A percentile compares a stretch with the other conserved stretches of the same genome.
Conservation (phyloP, 2,329 filamentous ascomycete species). For the Thielaviopsis ethacetica region DNA sequence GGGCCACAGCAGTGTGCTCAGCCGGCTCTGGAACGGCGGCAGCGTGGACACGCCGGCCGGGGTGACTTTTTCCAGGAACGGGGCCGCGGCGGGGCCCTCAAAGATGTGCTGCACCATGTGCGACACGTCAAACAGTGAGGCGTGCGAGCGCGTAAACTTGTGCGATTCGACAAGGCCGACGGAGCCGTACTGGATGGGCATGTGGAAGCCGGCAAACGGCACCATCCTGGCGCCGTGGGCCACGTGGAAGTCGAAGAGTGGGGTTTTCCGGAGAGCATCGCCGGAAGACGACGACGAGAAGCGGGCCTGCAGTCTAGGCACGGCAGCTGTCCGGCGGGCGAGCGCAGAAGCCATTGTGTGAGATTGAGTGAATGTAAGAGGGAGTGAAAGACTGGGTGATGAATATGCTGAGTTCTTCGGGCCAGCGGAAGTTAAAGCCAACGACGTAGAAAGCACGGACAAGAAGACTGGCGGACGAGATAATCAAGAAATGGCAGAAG, state of each 20-base stretch:
- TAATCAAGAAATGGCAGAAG: not conserved
- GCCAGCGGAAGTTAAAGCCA: not conserved
- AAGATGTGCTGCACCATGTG: constrained; percentile 94
- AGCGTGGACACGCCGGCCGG: constrained; percentile 56
- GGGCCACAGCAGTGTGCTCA: constrained; percentile 71
- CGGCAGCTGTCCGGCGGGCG: constrained; percentile 2
- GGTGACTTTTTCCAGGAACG: constrained; percentile 71
- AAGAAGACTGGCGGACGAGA: not conserved
- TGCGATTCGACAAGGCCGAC: constrained; percentile 72
- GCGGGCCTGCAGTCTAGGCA: constrained; percentile 5
- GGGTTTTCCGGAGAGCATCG: constrained; percentile 41
- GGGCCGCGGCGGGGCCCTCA: constrained; percentile 60
- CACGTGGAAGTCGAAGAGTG: constrained; percentile 64
- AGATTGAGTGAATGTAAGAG: not conserved
- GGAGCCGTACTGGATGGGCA: constrained; percentile 79
- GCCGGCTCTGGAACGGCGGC: constrained; percentile 51
- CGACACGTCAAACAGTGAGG: constrained; percentile 86
- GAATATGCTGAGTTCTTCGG: not conserved
- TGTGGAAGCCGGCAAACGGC: constrained; percentile 81
- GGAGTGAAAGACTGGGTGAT: not conserved
- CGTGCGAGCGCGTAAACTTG: constrained; percentile 72
- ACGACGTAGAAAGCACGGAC: not conserved
- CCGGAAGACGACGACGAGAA: constrained; percentile 14
- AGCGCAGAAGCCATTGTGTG: constrained; percentile 7
- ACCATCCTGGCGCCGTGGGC: constrained; percentile 81